phyloP scores from a whole-genome alignment of 306 rosid species.

The Sicyos baderoa region DNA sequence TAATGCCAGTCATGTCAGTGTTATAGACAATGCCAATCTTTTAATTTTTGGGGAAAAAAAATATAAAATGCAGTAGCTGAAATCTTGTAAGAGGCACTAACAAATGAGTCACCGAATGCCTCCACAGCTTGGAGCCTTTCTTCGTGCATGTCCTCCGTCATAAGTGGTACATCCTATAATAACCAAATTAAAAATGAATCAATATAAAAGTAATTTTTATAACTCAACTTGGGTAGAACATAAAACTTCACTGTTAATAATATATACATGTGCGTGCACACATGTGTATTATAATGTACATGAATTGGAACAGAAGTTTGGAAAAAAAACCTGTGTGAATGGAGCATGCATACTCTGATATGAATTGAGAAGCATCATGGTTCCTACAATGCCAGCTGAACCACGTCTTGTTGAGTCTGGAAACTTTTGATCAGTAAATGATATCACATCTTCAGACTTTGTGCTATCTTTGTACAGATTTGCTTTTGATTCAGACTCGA shows the following conservation, averaged over 20 bases:
- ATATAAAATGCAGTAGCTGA: neutral
- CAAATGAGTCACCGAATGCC: conserved; percentile 77
- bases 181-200: neutral
- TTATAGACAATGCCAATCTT: neutral
- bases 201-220: neutral
- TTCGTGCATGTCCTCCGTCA: conserved; percentile 99
- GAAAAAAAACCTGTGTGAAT: conserved; percentile 66
- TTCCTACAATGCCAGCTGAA: conserved; percentile 63
- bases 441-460: conserved; percentile 36
- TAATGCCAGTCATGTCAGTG: conserved; percentile 2
- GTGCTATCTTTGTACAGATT: conserved; percentile 24
- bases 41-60: neutral
- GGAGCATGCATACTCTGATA: conserved; percentile 81
- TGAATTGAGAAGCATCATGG: conserved; percentile 76
- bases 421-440: conserved; percentile 36
- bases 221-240: neutral
- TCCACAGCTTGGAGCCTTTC: conserved; percentile 92
- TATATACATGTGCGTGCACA: neutral
- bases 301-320: neutral
- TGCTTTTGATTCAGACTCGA: conserved; percentile 29
- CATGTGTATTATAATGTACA: neutral
- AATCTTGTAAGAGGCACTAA: conserved; percentile 33
- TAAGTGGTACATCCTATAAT: conserved; percentile 71
- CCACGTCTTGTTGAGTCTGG: conserved; percentile 56
- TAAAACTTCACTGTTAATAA: conserved; percentile 14